phyloP scores from a whole-genome alignment of 2,329 filamentous ascomycete genomes.

The Nannizziopsis arthrosporioides region DNA sequence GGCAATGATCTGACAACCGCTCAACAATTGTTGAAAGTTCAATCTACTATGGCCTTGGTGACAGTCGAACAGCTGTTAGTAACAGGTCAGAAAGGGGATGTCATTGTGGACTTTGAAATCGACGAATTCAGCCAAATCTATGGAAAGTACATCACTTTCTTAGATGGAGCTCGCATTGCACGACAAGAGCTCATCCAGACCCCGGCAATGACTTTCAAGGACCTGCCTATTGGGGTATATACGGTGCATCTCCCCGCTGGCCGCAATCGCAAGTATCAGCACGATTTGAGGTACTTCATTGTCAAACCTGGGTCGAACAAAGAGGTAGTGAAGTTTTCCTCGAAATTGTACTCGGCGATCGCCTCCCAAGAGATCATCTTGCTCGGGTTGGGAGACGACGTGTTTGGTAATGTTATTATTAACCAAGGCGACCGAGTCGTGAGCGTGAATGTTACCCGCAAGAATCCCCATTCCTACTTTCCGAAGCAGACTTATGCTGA shows the following conservation, averaged over 20 bases:
- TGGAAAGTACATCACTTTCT: neutral
- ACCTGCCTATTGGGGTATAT: neutral
- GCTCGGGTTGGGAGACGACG: neutral
- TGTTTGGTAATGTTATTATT: neutral
- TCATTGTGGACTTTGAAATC: constrained; percentile 3
- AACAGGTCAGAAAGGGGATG: neutral
- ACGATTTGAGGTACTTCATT: neutral
- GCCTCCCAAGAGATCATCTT: neutral
- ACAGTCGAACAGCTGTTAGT: neutral
- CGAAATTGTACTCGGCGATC: neutral
- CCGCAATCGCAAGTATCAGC: neutral
- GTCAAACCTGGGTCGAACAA: neutral
- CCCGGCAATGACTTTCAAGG: neutral
- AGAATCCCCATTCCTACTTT: neutral
- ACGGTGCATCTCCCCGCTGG: neutral
- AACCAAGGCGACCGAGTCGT: neutral
- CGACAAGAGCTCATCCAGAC: neutral
- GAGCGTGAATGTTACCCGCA: neutral
- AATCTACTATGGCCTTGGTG: neutral
- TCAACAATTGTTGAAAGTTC: neutral
- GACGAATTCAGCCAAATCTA: constrained; percentile 4
- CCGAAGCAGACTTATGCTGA: neutral
- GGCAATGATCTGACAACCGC: neutral
- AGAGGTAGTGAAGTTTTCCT: neutral
- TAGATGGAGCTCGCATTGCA: neutral